Evolutionary conservation across 179 eudicot genomes (phyloP).

Genomic region (Vitellaria paradoxa): DNA sequence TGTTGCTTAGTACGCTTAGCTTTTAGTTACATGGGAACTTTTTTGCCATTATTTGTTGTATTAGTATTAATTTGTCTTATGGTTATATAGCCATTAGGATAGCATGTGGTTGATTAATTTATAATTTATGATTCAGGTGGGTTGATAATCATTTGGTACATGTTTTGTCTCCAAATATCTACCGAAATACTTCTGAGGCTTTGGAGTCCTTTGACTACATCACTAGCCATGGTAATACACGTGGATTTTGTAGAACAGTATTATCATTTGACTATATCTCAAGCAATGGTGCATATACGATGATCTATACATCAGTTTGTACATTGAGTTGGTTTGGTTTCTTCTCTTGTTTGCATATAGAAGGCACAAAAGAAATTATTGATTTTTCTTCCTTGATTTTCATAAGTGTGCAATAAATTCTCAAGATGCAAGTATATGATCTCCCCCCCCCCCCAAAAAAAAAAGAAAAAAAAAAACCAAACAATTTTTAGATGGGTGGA

Average conservation of each 20-base stretch:
- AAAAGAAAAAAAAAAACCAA: too few relatives aligned
- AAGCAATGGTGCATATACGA: slow-evolving; percentile 14
- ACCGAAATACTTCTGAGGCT: slow-evolving; percentile 83
- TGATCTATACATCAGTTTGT: not conserved
- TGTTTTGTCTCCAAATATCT: slow-evolving; percentile 87
- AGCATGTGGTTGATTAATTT: not conserved
- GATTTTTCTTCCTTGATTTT: not conserved
- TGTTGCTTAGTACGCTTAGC: not conserved
- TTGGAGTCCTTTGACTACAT: slow-evolving; percentile 93
- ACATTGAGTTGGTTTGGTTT: not conserved
- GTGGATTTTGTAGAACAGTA: not conserved
- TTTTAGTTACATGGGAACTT: not conserved
- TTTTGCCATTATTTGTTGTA: not conserved
- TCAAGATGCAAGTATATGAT: not conserved
- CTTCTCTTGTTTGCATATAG: not conserved
- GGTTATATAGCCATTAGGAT: not conserved
- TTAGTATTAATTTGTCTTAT: not conserved
- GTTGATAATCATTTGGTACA: slow-evolving; percentile 91
- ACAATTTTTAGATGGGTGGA: too few relatives aligned
- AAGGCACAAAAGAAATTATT: not conserved
- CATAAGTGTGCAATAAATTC: not conserved
- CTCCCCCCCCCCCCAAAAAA: too few relatives aligned
- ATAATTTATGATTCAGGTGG: slow-evolving; percentile 53
- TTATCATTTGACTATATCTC: not conserved
- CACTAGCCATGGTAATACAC: slow-evolving; percentile 61